These are phyloP conservation scores for Geotrichum phurueaensis DNA, from an alignment of 1,139 yeast genomes.

Conservation along the genomic window DNA sequence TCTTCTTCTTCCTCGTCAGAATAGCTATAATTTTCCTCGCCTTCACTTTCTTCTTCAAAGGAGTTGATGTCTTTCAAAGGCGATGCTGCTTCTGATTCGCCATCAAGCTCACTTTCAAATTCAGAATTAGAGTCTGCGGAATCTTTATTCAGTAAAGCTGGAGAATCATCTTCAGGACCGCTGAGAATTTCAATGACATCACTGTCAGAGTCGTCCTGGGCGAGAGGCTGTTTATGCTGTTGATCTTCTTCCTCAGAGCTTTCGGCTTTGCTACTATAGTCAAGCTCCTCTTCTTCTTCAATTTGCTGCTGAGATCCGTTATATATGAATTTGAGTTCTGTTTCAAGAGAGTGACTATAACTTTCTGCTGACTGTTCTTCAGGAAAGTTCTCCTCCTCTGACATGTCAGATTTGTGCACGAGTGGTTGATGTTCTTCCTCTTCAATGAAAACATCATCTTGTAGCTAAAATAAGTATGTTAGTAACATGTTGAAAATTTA, in stretches of 20 bases:
- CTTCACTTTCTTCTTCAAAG: slow-evolving; percentile 11
- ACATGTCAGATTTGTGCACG: slow-evolving; percentile 3
- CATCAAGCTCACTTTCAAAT: slow-evolving; percentile 1
- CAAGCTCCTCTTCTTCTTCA: neutral
- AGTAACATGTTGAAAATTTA: neutral
- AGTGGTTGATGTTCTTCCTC: slow-evolving; percentile 19
- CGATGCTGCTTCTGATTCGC: slow-evolving; percentile 5
- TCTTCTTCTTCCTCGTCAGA: slow-evolving; percentile 19
- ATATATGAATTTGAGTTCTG: neutral
- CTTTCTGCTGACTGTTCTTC: slow-evolving; percentile 3
- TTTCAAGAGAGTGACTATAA: neutral
- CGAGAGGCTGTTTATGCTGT: neutral
- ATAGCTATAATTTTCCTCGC: slow-evolving; percentile 17
- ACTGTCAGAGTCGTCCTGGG: slow-evolving; percentile 19
- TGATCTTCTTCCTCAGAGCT: slow-evolving; percentile 7
- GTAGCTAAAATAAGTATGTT: slow-evolving; percentile 4
- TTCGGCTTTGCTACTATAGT: neutral
- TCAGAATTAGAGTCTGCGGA: slow-evolving; percentile 17
- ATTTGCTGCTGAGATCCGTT: neutral
- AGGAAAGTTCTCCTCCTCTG: neutral
- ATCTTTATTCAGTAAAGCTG: slow-evolving; percentile 22
- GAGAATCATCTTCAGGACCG: slow-evolving; percentile 14
- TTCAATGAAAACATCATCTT: slow-evolving; percentile 17
- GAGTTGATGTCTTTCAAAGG: slow-evolving; percentile 2
- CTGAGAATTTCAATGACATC: slow-evolving; percentile 26